Evolutionary conservation across 1,284 basidiomycete species (phyloP), one percentile per base, ranked within the genome.

Genomic region (Ceratobasidium sp.): DNA sequence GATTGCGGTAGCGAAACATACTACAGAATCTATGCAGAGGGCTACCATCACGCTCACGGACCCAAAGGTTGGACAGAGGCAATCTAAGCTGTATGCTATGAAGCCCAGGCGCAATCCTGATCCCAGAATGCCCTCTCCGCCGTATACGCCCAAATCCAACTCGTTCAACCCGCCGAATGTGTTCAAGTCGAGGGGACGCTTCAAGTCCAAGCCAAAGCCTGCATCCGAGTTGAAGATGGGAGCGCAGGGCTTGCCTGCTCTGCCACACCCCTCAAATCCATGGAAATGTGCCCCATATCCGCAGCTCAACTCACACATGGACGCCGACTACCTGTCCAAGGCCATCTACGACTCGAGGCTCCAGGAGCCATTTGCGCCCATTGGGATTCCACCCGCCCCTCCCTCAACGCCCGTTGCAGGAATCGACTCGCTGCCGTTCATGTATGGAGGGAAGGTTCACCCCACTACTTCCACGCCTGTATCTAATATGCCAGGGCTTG

Each of bases 331-430:
- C 16, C 49, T 63, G 28, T 63, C 44, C 18, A 63, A 44, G 13
- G 43, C 49, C n/a, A 16, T 63, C 41, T 13, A 47, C 26, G 8
- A 26, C 8, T 63, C 61, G 28, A 49, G 49, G 43, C 21, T 28
- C 16, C 35, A 41, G 11, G 49, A 49, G 43, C 18, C 61, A 16
- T 21, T 63, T 30, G 43, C 38, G 16, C 61, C 61, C 11, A 38
- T 63, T 63, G 61, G 61, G 7, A 44, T 47, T 16, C 61, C 61
- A 9, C 21, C 44, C 30, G 41, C 38, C 21, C 61, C 61, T 1
- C 41, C 61, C 21, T 63, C 61, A 41, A 63, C 61, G 14, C 61
- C 61, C 28, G 28, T 28, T 8, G 61, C 61, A 14, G 61, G 61
- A 13, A 49, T 63, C n/a, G 44, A 47, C 21, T 63, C 61, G 44